Percentiles rank a stretch among this genome's conserved stretches.
phyloP scores from a whole-genome alignment of 23 red algal species.

The Agarophyton chilense region DNA sequence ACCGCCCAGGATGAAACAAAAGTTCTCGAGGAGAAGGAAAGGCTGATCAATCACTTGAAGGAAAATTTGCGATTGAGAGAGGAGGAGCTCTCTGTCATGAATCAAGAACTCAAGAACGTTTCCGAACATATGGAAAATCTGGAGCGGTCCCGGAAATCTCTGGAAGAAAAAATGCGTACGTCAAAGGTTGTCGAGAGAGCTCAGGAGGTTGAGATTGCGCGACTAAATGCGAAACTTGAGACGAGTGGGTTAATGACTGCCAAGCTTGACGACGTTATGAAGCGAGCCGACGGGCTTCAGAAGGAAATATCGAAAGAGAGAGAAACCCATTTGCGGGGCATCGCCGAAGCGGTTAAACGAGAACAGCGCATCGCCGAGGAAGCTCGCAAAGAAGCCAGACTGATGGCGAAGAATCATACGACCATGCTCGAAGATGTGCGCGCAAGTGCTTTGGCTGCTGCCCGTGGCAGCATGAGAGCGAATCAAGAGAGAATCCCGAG shows the following conservation, averaged over 20 bases:
- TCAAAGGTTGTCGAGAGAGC: slow-evolving; percentile 42
- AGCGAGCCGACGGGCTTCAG: slow-evolving; percentile 34
- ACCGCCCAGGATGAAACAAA: slow-evolving; percentile 13
- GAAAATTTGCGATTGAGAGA: not conserved
- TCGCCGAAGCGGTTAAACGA: slow-evolving; percentile 29
- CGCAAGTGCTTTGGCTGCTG: slow-evolving; percentile 55
- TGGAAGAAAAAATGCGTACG: slow-evolving; percentile 32
- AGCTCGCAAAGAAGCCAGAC: slow-evolving; percentile 48
- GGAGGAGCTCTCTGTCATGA: slow-evolving; percentile 5
- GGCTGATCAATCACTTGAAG: slow-evolving; percentile 4
- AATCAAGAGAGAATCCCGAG: slow-evolving; percentile 15
- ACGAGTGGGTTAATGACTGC: slow-evolving; percentile 22
- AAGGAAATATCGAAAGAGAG: slow-evolving; percentile 40
- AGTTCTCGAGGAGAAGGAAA: slow-evolving; percentile 40
- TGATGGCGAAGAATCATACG: slow-evolving; percentile 31
- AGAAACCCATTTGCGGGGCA: slow-evolving; percentile 28
- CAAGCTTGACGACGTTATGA: slow-evolving; percentile 24
- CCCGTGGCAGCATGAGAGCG: slow-evolving; percentile 19
- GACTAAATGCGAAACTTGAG: slow-evolving; percentile 55
- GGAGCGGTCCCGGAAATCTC: slow-evolving; percentile 11
- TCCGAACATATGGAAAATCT: not conserved
- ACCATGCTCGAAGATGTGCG: slow-evolving; percentile 57
- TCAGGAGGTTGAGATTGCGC: slow-evolving; percentile 63
- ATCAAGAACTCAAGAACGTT: not conserved
- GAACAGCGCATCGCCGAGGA: slow-evolving; percentile 55